phyloP scores from a whole-genome alignment of 2,329 filamentous ascomycete species.

The Alternaria brassicicola region DNA sequence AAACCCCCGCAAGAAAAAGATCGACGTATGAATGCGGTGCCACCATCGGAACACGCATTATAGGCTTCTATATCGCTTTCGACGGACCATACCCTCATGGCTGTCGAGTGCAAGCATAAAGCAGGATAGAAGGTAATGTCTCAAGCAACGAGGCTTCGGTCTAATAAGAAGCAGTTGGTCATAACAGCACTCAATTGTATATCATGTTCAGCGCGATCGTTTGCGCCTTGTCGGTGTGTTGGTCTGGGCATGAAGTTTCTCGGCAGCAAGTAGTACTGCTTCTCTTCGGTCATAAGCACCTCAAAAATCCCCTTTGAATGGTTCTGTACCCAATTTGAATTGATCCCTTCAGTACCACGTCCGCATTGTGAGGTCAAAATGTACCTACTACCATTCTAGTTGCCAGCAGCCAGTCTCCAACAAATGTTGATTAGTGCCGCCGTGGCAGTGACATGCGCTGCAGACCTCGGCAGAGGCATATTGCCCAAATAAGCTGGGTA shows the following conservation, averaged over 20 bases:
- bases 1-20: background rate
- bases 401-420: slow-evolving; percentile 28
- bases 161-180: too few species aligned
- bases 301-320: background rate
- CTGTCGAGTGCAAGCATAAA: too few species aligned
- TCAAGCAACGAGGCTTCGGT: too few species aligned
- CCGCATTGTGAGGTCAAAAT: background rate
- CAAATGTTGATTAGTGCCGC: slow-evolving; percentile 32
- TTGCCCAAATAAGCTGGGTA: slow-evolving; percentile 31
- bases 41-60: background rate
- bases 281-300: background rate
- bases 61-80: too few species aligned
- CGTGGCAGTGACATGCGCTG: slow-evolving; percentile 29
- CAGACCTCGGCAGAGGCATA: slow-evolving; percentile 21
- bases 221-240: too few species aligned
- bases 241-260: background rate
- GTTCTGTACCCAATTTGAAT: background rate
- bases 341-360: background rate
- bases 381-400: slow-evolving; percentile 12
- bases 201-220: too few species aligned
- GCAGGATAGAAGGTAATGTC: too few species aligned
- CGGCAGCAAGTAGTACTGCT: background rate
- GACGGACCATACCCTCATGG: too few species aligned
- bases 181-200: too few species aligned
- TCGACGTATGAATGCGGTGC: background rate